Evolutionary conservation across 2,329 filamentous ascomycete species (phyloP).

Genomic region (Trichoderma sp.): DNA sequence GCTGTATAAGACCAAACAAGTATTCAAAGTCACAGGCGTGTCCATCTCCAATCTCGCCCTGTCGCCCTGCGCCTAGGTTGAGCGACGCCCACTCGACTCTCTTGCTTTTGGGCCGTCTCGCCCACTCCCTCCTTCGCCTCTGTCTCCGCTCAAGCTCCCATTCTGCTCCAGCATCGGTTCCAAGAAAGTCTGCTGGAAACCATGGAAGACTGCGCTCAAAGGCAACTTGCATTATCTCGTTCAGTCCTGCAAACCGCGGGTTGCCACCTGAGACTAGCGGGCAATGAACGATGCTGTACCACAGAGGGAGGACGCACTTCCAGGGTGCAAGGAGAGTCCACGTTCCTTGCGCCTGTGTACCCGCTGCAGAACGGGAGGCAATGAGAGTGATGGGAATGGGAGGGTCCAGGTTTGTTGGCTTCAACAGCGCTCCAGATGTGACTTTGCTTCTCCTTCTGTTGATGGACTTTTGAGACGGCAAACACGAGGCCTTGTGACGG

Average conservation of each 20-base stretch:
- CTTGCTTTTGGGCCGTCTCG: conserved; percentile 78
- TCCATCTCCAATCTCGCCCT: conserved; percentile 80
- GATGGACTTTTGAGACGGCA: conserved; percentile 76
- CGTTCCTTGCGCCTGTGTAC: conserved; percentile 59
- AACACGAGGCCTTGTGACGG: conserved; percentile 64
- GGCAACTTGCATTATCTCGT: conserved; percentile 75
- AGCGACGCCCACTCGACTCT: conserved; percentile 73
- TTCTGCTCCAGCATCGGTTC: conserved; percentile 72
- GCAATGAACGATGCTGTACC: conserved; percentile 83
- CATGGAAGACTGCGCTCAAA: conserved; percentile 79
- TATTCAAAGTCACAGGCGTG: conserved; percentile 82
- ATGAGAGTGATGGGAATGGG: conserved; percentile 76
- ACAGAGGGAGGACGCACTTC: conserved; percentile 83
- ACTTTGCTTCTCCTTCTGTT: conserved; percentile 71
- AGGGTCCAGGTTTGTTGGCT: conserved; percentile 63
- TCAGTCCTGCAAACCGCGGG: conserved; percentile 77
- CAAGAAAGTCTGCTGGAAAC: conserved; percentile 85
- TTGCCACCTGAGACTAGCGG: conserved; percentile 79
- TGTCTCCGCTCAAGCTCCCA: conserved; percentile 72
- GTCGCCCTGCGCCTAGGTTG: conserved; percentile 70
- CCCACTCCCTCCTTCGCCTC: conserved; percentile 78
- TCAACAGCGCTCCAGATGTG: conserved; percentile 63
- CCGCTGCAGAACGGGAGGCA: conserved; percentile 53
- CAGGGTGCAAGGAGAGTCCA: conserved; percentile 89
- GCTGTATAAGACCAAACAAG: conserved; percentile 49